Conservation (phyloP, 2,329 filamentous ascomycete genomes). For the Colletotrichum navitas region DNA sequence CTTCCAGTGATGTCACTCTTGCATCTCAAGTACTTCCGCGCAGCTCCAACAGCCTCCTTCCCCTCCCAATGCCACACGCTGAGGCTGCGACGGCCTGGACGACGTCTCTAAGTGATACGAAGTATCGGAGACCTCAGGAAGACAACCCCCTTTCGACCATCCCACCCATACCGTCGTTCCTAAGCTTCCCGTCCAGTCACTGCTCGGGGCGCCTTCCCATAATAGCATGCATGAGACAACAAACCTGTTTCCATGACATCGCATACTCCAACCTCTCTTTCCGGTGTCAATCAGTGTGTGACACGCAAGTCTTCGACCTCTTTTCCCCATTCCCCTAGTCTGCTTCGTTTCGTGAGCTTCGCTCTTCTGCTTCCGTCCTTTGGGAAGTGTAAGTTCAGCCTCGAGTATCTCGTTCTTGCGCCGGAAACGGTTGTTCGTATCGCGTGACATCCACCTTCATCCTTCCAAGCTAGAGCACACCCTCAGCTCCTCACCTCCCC, state of each 20-base stretch:
- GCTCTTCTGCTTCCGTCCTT: neutral
- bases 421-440: conserved; percentile 14
- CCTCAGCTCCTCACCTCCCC: neutral
- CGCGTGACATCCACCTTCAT: neutral
- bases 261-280: neutral
- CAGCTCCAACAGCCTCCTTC: neutral
- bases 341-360: neutral
- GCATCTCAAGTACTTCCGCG: neutral
- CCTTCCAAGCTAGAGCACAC: neutral
- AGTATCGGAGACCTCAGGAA: neutral
- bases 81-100: neutral
- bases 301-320: neutral
- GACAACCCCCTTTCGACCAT: neutral
- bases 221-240: neutral
- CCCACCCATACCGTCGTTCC: neutral
- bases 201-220: neutral
- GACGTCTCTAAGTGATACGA: neutral
- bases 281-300: neutral
- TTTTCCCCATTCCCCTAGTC: neutral
- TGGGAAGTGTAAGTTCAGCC: neutral
- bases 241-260: conserved; percentile 11
- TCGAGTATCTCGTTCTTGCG: neutral
- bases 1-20: conserved; percentile 31
- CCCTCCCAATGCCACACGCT: neutral
- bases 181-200: neutral